Evolutionary conservation across 2,329 filamentous ascomycete genomes (phyloP).

Genomic region (Dissoconium aciculare): DNA sequence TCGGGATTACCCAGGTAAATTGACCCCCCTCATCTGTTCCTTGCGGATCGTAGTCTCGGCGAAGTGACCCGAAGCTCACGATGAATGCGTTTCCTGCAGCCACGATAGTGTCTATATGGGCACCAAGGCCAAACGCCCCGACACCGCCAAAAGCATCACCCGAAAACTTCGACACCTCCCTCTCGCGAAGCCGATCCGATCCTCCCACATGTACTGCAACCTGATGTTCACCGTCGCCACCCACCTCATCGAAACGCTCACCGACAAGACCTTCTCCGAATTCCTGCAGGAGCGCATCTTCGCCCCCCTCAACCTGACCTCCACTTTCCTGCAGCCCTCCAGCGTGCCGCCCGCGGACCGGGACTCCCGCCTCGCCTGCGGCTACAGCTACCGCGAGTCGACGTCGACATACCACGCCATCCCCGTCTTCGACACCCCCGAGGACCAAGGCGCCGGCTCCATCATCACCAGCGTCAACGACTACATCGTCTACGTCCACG

Average conservation of each 20-base stretch:
- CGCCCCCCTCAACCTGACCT: conserved; percentile 34
- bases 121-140: conserved; percentile 18
- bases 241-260: conserved; percentile 34
- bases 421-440: conserved; percentile 15
- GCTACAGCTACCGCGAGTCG: conserved; percentile 29
- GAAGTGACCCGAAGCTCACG: too few relatives aligned
- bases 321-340: conserved; percentile 25
- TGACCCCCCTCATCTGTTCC: too few relatives aligned
- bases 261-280: conserved; percentile 25
- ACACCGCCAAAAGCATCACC: conserved; percentile 26
- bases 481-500: conserved; percentile 20
- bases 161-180: conserved; percentile 34
- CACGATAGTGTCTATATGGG: conserved; percentile 23
- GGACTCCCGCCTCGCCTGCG: conserved; percentile 26
- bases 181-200: conserved; percentile 31
- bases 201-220: conserved; percentile 37
- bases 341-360: conserved; percentile 12
- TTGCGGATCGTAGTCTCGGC: too few relatives aligned
- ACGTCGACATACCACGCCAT: conserved; percentile 16
- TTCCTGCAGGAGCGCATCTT: conserved; percentile 32
- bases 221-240: conserved; percentile 35
- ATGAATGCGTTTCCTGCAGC: too few relatives aligned
- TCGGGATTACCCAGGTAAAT: conserved; percentile 35
- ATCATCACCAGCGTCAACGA: conserved; percentile 25
- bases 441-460: conserved; percentile 30